Conservation (phyloP, 176 grass and related monocot species). For the Carex scoparia region DNA sequence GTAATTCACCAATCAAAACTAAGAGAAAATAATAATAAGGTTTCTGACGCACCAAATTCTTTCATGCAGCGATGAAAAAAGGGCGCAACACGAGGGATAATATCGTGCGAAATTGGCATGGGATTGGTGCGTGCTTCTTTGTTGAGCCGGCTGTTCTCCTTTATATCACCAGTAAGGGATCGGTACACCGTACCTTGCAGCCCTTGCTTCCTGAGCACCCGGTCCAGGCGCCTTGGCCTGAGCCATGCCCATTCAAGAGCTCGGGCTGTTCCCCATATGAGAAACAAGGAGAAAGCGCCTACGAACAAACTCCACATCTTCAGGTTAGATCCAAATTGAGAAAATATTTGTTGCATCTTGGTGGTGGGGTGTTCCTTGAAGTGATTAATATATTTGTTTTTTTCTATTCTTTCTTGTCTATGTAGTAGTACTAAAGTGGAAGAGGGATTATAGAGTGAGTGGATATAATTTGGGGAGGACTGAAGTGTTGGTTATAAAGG, state of each 20-base stretch:
- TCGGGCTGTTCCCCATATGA: conserved; percentile 39
- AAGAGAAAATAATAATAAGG: neutral
- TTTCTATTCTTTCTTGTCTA: neutral
- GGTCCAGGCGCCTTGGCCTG: conserved; percentile 35
- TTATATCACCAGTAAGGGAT: conserved; percentile 39
- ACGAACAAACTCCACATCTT: neutral
- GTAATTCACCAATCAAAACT: neutral
- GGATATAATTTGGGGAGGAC: neutral
- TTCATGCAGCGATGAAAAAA: conserved; percentile 47
- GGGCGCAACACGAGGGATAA: conserved; percentile 37
- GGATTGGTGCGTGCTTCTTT: conserved; percentile 38
- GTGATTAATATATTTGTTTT: neutral
- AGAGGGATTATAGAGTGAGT: neutral
- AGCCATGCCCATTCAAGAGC: conserved; percentile 54
- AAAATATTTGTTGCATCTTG: conserved; percentile 5
- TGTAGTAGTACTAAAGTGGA: neutral
- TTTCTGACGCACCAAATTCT: conserved; percentile 37
- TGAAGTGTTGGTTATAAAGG: no score
- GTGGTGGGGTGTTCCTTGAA: no score
- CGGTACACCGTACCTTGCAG: conserved; percentile 46
- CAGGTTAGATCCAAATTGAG: neutral
- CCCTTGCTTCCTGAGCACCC: conserved; percentile 49
- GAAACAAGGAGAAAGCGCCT: neutral
- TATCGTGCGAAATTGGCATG: conserved; percentile 50
- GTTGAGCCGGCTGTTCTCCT: conserved; percentile 32